Base-by-base conservation (phyloP, 2,329 filamentous ascomycete species). In the Scytalidium sp. region DNA sequence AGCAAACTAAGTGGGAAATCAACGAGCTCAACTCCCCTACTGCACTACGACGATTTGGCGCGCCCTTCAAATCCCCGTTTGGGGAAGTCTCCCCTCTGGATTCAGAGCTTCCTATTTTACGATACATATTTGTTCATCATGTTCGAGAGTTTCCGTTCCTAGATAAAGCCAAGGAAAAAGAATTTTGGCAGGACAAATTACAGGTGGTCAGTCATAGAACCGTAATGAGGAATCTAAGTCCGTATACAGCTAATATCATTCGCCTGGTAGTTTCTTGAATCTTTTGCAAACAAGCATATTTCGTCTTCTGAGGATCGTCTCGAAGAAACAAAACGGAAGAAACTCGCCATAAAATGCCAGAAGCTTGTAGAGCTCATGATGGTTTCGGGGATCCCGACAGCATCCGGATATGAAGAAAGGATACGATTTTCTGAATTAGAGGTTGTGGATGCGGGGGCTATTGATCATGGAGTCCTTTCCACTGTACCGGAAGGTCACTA, bases 281-380 rank as follows among this genome's bases (percentile, higher is more conserved):
- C 91, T 1, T 99, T 99, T 67, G 93, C 94, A 13, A 94, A 87
- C 66, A 99, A 97, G 68, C 88, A 93, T 67, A 97, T 99, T 41
- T 97, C 93, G 2, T 96, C 92, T 5, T 97, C 93, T 4, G 94
- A 97, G 71, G 94, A 99, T 67, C 84, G 94, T 3, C 74, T 97
- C 23, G 94, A 99, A 71, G 91, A 97, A 70, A 97, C 94, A 9
- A 99, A 99, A 75, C 83, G 94, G 51, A 81, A 85, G 57, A 99
- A 99, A 70, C 74, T 99, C 56, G 93, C 94, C 3, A 78, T 86
- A 60, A 99, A 99, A 78, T 90, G 89, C 43, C 87, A 94, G 68
- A 99, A 99, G 74, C 75, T 99, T 50, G 90, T 99, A 10, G 94
- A 99, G 75, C 77, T 99, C 53, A 99, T 99, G 94, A 97, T 99